Percentiles rank a stretch among this genome's conserved stretches.
Evolutionary conservation across 805 yeast genomes (phyloP).

Genomic region (Phaffomyces antillensis): DNA sequence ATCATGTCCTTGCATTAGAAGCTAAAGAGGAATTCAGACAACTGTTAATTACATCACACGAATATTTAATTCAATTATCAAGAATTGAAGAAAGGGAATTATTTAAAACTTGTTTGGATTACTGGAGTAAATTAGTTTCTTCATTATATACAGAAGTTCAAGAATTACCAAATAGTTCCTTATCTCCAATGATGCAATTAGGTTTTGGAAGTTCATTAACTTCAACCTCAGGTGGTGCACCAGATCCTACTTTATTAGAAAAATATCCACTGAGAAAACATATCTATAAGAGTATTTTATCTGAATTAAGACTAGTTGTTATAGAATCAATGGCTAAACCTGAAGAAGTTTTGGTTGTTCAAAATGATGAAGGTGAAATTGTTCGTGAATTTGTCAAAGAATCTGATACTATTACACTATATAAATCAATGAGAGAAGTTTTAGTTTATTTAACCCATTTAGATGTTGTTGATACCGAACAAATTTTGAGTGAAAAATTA

Average conservation of each 20-base stretch:
- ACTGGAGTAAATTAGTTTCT: slow-evolving; percentile 85
- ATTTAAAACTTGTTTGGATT: slow-evolving; percentile 91
- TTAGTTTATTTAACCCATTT: slow-evolving; percentile 92
- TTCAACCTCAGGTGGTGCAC: slow-evolving; percentile 66
- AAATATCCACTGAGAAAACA: slow-evolving; percentile 82
- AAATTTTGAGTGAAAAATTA: slow-evolving; percentile 86
- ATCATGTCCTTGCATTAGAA: slow-evolving; percentile 65
- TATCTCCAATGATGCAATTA: slow-evolving; percentile 73
- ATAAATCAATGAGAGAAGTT: slow-evolving; percentile 93
- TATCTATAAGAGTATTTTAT: slow-evolving; percentile 67
- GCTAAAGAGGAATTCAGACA: slow-evolving; percentile 45
- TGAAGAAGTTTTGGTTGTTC: slow-evolving; percentile 94
- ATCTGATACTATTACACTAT: slow-evolving; percentile 91
- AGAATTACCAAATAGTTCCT: slow-evolving; percentile 61
- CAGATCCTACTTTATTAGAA: slow-evolving; percentile 73
- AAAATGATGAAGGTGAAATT: slow-evolving; percentile 98
- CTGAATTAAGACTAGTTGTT: slow-evolving; percentile 83
- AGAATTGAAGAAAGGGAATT: slow-evolving; percentile 92
- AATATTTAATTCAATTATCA: slow-evolving; percentile 76
- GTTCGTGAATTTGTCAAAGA: slow-evolving; percentile 96
- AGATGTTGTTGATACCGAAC: slow-evolving; percentile 89
- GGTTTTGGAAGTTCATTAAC: slow-evolving; percentile 31
- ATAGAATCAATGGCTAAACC: slow-evolving; percentile 98
- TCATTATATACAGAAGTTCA: slow-evolving; percentile 83
- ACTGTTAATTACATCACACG: slow-evolving; percentile 63